Evolutionary conservation across 73 alveolate species (phyloP), one percentile per base, ranked within the genome.

Genomic region (Breviolum minutum): DNA sequence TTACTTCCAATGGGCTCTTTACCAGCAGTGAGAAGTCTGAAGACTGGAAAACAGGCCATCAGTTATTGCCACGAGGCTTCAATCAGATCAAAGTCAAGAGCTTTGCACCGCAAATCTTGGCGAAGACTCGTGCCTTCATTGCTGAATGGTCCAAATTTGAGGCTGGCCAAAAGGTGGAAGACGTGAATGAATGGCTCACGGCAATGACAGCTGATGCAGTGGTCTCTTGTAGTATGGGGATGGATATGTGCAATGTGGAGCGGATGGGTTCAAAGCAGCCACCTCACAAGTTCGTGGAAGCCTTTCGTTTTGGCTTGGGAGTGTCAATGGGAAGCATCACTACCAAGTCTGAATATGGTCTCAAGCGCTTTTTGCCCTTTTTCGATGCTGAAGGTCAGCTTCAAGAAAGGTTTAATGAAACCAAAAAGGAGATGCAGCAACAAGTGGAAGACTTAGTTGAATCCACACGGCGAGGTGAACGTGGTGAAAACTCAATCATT

Each of bases 21-120:
- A 87, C 95, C 95, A 87, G 95, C 95, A 87, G 95, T 32, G 95
- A 87, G 95, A 63, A 87, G 95, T 87, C 95, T 10, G 84, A 87
- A 30, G 95, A 87, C 14, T 87, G 95, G 95, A 87, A 87, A 83
- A 87, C 95, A 9, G 74, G 95, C 32, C 95, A 87, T 66, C 63
- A 82, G 27, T 83, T 87, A 12, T 66, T 87, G 14, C 95, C 95
- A 64, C 95, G 95, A 22, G 95, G 95, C 82, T 87, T 87, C 95
- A 87, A 87, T 64, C 95, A 87, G 77, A 87, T 87, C 95, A 87
- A 87, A 66, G 95, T 87, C 83, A 87, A 87, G 95, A 64, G 68
- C 40, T 87, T 87, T n/a, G 95, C 95, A 7, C 83, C 95, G 6
- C 95, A 87, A 66, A 87, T 87, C 95, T 64, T 87, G 84, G 95